A percentile compares a stretch with the other conserved stretches of the same genome.
Conservation (phyloP, 805 yeast genomes). For the Torulaspora gathmanii region DNA sequence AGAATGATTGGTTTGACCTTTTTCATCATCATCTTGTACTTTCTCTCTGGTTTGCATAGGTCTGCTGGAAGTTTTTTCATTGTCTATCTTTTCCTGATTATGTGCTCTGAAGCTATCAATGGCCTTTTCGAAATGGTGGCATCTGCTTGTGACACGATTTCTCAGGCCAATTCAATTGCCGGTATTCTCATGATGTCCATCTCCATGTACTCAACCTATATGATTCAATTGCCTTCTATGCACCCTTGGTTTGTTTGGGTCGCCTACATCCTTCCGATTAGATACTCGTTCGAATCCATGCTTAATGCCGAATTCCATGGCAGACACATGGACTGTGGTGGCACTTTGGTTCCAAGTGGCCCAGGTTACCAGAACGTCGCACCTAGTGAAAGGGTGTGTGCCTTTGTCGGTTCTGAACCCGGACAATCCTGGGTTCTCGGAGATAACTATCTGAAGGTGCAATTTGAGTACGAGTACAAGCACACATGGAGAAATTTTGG, state of each 20-base stretch:
- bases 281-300: constrained; percentile 55
- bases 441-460: constrained; percentile 45
- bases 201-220: constrained; percentile 56
- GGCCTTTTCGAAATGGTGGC: constrained; percentile 51
- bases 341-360: constrained; percentile 51
- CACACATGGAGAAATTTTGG: constrained; percentile 84
- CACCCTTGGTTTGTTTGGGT: constrained; percentile 67
- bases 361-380: constrained; percentile 43
- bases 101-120: constrained; percentile 26
- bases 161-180: constrained; percentile 54
- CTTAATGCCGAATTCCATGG: constrained; percentile 61
- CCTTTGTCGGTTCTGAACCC: constrained; percentile 53
- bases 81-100: constrained; percentile 39
- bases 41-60: constrained; percentile 48
- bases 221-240: constrained; percentile 54
- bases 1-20: constrained; percentile 44
- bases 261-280: constrained; percentile 48
- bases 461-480: constrained; percentile 48
- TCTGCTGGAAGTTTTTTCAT: constrained; percentile 53
- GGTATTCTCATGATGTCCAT: constrained; percentile 48
- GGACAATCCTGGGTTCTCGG: constrained; percentile 57
- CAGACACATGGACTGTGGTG: constrained; percentile 29
- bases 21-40: constrained; percentile 50
- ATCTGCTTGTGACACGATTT: constrained; percentile 43
- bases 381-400: constrained; percentile 45